Base-by-base conservation (phyloP, 2,329 filamentous ascomycete genomes). In the Neofusicoccum ribis region DNA sequence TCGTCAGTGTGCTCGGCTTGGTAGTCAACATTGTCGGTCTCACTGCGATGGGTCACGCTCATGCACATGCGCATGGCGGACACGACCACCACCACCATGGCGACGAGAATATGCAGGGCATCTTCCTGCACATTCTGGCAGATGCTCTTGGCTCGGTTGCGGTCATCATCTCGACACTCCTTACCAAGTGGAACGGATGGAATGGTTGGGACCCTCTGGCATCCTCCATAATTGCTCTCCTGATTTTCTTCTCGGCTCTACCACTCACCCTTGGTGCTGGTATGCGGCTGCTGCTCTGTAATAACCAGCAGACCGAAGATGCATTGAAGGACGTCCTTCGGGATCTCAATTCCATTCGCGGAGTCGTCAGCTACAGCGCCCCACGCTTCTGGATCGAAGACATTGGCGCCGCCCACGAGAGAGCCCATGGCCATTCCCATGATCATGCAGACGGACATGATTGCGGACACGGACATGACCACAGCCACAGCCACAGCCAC, bases 101-200 rank as follows among this genome's bases (percentile, higher is more conserved):
- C 67, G 97, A 97, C 76, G 95, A 99, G 72, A 99, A 99, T 74
- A 97, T 99, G 93, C 87, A 95, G 71, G 95, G 95, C 12, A 98
- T 99, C 69, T 99, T 96, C 78, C 83, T 99, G 20, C 95, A 99
- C 73, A 91, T 99, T 59, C 84, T 98, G 34, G 95, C 95, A 5
- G 95, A 99, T 75, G 96, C 95, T 0, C 88, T 98, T 36, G 95
- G 95, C 31, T 97, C 93, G 63, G 91, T 93, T 1, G 95, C 95
- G 0, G 95, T 99, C 54, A 97, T 99, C 67, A 87, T 93, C 39
- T 97, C 93, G 7, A 99, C 95, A 0, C 81, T 92, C 0, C 83
- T 98, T 23, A 96, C 96, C 0, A 90, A 96, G 73, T 89, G 92
- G 71, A 90, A 91, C 73, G 91, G 91, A 15, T 98, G 94, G 93